A percentile compares a stretch with the other conserved stretches of the same genome.
These are phyloP conservation scores for Peronospora farinosa DNA, from an alignment of 352 stramenopile genomes.

Conservation along the genomic window DNA sequence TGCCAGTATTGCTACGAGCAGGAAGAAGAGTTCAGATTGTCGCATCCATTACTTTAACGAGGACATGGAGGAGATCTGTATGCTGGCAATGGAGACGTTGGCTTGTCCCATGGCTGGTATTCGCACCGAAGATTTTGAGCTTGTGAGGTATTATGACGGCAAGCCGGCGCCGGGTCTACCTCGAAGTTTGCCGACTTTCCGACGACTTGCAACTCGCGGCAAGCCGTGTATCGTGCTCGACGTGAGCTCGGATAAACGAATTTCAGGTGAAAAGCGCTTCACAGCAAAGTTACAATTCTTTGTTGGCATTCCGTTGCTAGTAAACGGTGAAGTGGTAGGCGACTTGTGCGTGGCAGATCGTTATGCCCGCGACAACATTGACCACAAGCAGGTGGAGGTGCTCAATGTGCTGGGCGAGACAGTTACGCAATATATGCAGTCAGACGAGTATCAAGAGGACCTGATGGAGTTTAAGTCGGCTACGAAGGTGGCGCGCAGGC, in stretches of 20 bases:
- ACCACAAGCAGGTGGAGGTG: conserved; percentile 81
- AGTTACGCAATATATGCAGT: conserved; percentile 86
- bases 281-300: conserved; percentile 86
- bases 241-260: conserved; percentile 82
- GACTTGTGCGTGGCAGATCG: conserved; percentile 81
- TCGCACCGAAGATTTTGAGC: conserved; percentile 81
- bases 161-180: conserved; percentile 49
- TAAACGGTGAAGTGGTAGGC: conserved; percentile 80
- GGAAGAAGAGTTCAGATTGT: conserved; percentile 39
- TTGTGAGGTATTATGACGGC: conserved; percentile 74
- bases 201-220: conserved; percentile 72
- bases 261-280: conserved; percentile 80
- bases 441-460: conserved; percentile 71
- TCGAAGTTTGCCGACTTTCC: conserved; percentile 79
- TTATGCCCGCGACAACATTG: conserved; percentile 70
- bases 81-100: conserved; percentile 83
- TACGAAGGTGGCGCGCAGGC: conserved; percentile 22
- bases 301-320: conserved; percentile 76
- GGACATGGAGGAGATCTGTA: conserved; percentile 85
- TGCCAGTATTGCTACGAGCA: conserved; percentile 26
- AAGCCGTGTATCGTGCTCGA: conserved; percentile 86
- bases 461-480: conserved; percentile 61
- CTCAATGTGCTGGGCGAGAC: conserved; percentile 84
- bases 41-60: conserved; percentile 85
- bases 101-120: conserved; percentile 83